Conservation (phyloP, 148 eudicot genomes). For the Vaccinium macrocarpon region DNA sequence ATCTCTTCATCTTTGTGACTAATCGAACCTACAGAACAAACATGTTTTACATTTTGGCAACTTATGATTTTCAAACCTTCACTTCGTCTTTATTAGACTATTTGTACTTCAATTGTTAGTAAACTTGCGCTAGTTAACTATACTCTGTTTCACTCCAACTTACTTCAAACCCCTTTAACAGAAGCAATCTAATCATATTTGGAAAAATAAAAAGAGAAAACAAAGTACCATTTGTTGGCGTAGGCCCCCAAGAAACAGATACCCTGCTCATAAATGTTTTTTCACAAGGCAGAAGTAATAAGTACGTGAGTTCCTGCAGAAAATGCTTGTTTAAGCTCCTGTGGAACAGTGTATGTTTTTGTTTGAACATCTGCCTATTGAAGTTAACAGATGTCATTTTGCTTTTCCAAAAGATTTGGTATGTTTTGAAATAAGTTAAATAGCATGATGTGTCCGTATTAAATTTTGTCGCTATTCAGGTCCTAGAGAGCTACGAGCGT, state of each 20-base stretch:
- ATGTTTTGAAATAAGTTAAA: background rate
- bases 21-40: background rate
- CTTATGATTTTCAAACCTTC: background rate
- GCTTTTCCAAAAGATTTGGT: background rate
- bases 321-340: background rate
- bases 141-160: background rate
- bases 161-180: background rate
- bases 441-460: background rate
- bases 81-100: background rate
- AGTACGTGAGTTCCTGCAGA: background rate
- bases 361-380: background rate
- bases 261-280: background rate
- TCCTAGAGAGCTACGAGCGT: slow-evolving; percentile 95
- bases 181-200: background rate
- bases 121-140: background rate
- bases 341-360: slow-evolving; percentile 8
- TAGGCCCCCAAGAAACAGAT: background rate
- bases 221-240: background rate
- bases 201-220: background rate
- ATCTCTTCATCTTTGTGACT: background rate
- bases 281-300: background rate
- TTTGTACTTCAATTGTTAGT: background rate
- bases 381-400: background rate
- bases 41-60: background rate
- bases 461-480: slow-evolving; percentile 40